A percentile compares a stretch with the other conserved stretches of the same genome.
These are phyloP conservation scores for Sporisorium iseilematis-ciliati DNA, from an alignment of 1,284 basidiomycete species.

Conservation along the genomic window DNA sequence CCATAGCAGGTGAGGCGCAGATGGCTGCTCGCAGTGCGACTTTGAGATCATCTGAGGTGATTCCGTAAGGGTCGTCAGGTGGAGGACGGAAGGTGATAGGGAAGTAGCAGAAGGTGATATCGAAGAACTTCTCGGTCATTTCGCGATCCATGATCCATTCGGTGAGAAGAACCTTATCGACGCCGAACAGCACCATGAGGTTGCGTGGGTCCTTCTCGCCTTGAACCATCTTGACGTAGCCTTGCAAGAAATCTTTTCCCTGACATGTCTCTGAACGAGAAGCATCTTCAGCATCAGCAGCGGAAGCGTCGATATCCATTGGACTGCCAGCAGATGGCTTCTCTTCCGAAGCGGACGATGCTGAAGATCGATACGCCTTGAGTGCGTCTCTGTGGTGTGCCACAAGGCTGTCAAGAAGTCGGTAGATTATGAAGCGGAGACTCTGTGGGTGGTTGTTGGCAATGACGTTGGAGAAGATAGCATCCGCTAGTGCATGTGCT, in stretches of 20 bases:
- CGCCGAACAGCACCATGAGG: constrained; percentile 87
- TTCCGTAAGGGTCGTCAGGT: constrained; percentile 92
- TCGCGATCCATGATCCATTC: constrained; percentile 82
- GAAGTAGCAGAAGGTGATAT: constrained; percentile 98
- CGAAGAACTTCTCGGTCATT: constrained; percentile 84
- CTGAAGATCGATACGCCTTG: constrained; percentile 18
- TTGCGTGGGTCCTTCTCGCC: constrained; percentile 99
- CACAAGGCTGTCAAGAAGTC: constrained; percentile 83
- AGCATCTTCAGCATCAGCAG: constrained; percentile 8
- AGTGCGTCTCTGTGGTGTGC: constrained; percentile 75
- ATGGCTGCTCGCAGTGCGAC: constrained; percentile 79
- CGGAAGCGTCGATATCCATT: constrained; percentile 27
- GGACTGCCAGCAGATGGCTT: background rate
- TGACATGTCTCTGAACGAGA: constrained; percentile 30
- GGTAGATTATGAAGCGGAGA: constrained; percentile 83
- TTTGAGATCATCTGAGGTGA: constrained; percentile 88
- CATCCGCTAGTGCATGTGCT: constrained; percentile 77
- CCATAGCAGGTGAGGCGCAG: constrained; percentile 83
- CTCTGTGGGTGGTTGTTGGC: constrained; percentile 86
- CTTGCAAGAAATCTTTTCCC: constrained; percentile 78
- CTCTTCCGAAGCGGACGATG: constrained; percentile 6
- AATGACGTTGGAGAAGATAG: constrained; percentile 81
- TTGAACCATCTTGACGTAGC: constrained; percentile 84
- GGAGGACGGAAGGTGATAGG: constrained; percentile 97
- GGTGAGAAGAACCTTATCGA: constrained; percentile 84